phyloP scores from a whole-genome alignment of 306 rosid genomes.

The Bauhinia variegata region DNA sequence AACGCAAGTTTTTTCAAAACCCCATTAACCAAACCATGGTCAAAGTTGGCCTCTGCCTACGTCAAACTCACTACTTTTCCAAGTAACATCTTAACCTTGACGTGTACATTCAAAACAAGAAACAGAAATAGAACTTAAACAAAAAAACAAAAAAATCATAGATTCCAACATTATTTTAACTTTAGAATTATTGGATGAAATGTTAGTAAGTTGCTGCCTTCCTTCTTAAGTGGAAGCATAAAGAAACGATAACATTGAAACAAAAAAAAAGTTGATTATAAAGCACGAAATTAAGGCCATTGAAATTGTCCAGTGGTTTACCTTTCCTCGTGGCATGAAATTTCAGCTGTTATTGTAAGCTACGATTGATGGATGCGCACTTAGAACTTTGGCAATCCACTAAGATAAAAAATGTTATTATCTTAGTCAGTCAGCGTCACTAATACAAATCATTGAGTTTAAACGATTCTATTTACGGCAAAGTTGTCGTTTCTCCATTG shows the following conservation, averaged over 20 bases:
- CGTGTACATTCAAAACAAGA: neutral
- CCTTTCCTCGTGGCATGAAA: too few relatives aligned
- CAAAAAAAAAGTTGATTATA: neutral
- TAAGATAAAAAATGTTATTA: neutral
- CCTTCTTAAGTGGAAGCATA: too few relatives aligned
- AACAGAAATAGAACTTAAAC: neutral
- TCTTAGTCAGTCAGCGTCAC: too few relatives aligned
- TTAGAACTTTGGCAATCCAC: neutral
- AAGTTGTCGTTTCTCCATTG: neutral
- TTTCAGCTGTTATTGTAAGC: neutral
- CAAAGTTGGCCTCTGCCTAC: conserved; percentile 8
- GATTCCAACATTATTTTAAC: too few relatives aligned
- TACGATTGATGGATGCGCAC: conserved; percentile 11
- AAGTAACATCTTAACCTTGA: neutral
- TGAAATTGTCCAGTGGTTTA: neutral
- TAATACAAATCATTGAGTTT: too few relatives aligned
- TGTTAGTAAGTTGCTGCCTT: too few relatives aligned
- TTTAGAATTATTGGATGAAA: too few relatives aligned
- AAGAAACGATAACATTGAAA: neutral
- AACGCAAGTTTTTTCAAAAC: neutral
- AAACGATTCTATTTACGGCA: neutral
- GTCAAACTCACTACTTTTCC: conserved; percentile 3
- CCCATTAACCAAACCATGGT: neutral
- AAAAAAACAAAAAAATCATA: too few relatives aligned
- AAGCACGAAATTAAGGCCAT: neutral